Evolutionary conservation across 192 early-diverging fungal species (phyloP).

Genomic region (Diversispora epigaea): DNA sequence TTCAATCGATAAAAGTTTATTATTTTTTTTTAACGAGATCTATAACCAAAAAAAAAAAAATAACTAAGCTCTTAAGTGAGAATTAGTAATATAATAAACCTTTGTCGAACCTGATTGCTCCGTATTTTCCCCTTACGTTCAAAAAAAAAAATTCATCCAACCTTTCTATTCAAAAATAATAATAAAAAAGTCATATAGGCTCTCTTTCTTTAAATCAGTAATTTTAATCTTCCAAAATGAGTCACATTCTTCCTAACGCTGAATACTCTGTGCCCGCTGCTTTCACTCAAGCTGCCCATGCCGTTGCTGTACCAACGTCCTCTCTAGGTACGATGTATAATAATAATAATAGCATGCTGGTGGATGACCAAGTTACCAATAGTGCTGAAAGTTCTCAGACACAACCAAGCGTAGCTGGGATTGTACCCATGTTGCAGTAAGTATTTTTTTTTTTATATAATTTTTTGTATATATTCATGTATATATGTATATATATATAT

Average conservation of each 20-base stretch:
- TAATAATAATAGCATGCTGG: not conserved
- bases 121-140: slow-evolving; percentile 5
- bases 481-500: not conserved
- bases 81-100: not conserved
- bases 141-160: not conserved
- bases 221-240: not conserved
- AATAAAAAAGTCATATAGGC: not conserved
- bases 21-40: no score
- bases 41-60: no score
- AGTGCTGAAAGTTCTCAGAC: not conserved
- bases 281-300: not conserved
- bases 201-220: not conserved
- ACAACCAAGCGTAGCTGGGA: slow-evolving; percentile 53
- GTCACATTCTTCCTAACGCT: not conserved
- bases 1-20: not conserved
- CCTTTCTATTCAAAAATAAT: no score
- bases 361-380: slow-evolving; percentile 5
- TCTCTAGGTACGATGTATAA: not conserved
- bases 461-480: not conserved
- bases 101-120: not conserved
- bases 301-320: slow-evolving; percentile 17
- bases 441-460: slow-evolving; percentile 27
- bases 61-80: slow-evolving; percentile 26
- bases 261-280: not conserved
- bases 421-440: slow-evolving; percentile 65